These are phyloP conservation scores for Suillus sp. DNA, from an alignment of 768 basidiomycete species.

Conservation along the genomic window DNA sequence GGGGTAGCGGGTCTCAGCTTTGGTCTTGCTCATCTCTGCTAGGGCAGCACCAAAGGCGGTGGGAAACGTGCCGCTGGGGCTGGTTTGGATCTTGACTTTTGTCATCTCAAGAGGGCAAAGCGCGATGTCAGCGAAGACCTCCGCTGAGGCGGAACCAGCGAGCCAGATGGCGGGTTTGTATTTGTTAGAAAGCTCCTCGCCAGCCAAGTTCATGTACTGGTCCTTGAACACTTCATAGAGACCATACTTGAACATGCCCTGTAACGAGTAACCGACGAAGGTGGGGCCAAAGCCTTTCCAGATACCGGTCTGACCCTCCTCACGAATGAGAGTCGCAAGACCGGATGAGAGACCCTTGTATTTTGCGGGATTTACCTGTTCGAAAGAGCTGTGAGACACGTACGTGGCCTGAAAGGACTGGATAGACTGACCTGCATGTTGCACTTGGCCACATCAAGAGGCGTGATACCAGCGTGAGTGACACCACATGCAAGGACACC, in stretches of 20 bases:
- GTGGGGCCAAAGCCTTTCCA: conserved; percentile 97
- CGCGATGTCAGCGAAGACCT: conserved; percentile 94
- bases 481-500: conserved; percentile 86
- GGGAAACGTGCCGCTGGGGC: conserved; percentile 75
- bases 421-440: conserved; percentile 76
- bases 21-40: conserved; percentile 64
- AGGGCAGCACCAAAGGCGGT: conserved; percentile 71
- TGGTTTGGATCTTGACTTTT: conserved; percentile 90
- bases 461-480: conserved; percentile 88
- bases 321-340: conserved; percentile 66
- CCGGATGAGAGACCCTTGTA: conserved; percentile 67
- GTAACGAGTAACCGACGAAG: conserved; percentile 89
- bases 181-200: conserved; percentile 75
- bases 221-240: conserved; percentile 99
- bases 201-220: conserved; percentile 83
- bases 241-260: conserved; percentile 99
- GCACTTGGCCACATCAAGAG: conserved; percentile 87
- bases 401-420: neutral
- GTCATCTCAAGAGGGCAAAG: conserved; percentile 95
- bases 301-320: conserved; percentile 84
- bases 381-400: neutral
- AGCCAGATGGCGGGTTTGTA: conserved; percentile 94
- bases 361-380: conserved; percentile 74
- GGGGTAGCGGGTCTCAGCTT: conserved; percentile 75
- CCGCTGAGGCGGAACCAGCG: conserved; percentile 90